Percentiles rank a stretch among this genome's conserved stretches.
Conservation (phyloP, 768 basidiomycete species). For the Tricholoma flavovirens region DNA sequence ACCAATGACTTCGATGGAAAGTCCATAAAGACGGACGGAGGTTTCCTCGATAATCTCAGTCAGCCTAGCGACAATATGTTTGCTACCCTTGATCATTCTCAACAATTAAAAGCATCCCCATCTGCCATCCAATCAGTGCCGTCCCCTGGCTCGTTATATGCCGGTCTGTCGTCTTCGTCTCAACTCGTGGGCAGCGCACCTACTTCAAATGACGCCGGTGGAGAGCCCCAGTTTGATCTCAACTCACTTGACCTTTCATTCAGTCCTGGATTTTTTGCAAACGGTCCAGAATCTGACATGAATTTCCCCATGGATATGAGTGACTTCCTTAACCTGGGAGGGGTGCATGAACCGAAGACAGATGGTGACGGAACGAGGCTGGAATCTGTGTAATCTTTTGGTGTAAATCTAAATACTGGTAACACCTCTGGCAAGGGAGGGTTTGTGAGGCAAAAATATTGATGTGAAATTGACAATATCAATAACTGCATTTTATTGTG, state of each 20-base stretch:
- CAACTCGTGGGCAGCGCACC: slow-evolving; percentile 22
- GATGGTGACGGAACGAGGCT: slow-evolving; percentile 7
- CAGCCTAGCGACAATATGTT: slow-evolving; percentile 25
- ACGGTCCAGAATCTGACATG: slow-evolving; percentile 34
- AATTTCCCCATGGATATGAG: slow-evolving; percentile 49
- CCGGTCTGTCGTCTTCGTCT: slow-evolving; percentile 35
- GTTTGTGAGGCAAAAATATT: no score
- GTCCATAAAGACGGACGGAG: slow-evolving; percentile 22
- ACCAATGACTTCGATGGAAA: slow-evolving; percentile 8
- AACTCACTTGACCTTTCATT: slow-evolving; percentile 42
- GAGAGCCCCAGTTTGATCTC: slow-evolving; percentile 40
- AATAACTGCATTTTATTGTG: no score
- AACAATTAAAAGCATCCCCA: slow-evolving; percentile 11
- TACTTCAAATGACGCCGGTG: slow-evolving; percentile 13
- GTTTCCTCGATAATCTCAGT: slow-evolving; percentile 30
- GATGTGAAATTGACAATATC: no score
- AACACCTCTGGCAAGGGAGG: no score
- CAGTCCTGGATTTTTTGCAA: slow-evolving; percentile 36
- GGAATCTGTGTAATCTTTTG: slow-evolving; percentile 3
- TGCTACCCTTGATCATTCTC: slow-evolving; percentile 22
- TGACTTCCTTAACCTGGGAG: slow-evolving; percentile 42
- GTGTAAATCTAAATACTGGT: no score
- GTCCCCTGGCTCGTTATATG: slow-evolving; percentile 36
- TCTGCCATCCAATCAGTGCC: slow-evolving; percentile 23
- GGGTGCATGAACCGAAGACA: slow-evolving; percentile 15